These are phyloP conservation scores for Pseudisothecium myosuroides DNA, from an alignment of 225 moss, liverwort and hornwort species.

Conservation along the genomic window DNA sequence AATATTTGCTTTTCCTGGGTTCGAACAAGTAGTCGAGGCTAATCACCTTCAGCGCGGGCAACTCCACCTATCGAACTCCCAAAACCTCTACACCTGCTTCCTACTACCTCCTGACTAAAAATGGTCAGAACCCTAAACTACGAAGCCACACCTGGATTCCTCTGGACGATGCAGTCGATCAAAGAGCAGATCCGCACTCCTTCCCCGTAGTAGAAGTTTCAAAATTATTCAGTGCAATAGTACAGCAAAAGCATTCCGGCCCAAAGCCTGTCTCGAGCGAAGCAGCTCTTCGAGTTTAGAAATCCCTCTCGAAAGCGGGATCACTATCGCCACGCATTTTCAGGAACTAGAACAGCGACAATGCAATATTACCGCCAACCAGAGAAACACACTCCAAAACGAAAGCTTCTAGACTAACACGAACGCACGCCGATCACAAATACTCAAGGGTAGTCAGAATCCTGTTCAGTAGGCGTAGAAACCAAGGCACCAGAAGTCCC, in stretches of 20 bases:
- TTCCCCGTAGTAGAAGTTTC: not conserved
- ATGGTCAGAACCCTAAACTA: not conserved
- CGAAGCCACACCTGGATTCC: not conserved
- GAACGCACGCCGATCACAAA: not conserved
- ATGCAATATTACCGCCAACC: too few species aligned
- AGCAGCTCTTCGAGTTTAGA: not conserved
- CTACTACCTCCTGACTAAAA: not conserved
- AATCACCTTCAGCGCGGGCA: not conserved
- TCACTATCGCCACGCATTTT: not conserved
- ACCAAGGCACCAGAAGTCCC: not conserved
- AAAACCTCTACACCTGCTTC: not conserved
- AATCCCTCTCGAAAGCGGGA: slow-evolving; percentile 10
- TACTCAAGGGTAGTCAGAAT: not conserved
- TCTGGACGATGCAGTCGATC: not conserved
- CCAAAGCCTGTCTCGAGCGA: not conserved
- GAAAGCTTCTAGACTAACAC: not conserved
- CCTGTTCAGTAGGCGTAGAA: not conserved
- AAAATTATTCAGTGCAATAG: not conserved
- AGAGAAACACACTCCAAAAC: not conserved
- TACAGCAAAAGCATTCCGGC: not conserved
- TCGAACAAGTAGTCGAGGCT: not conserved
- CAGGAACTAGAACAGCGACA: not conserved
- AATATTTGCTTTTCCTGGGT: not conserved
- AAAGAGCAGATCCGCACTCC: not conserved
- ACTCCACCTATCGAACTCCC: not conserved